phyloP scores from a whole-genome alignment of 495 filamentous ascomycete species.

The Filosporella fistucella region DNA sequence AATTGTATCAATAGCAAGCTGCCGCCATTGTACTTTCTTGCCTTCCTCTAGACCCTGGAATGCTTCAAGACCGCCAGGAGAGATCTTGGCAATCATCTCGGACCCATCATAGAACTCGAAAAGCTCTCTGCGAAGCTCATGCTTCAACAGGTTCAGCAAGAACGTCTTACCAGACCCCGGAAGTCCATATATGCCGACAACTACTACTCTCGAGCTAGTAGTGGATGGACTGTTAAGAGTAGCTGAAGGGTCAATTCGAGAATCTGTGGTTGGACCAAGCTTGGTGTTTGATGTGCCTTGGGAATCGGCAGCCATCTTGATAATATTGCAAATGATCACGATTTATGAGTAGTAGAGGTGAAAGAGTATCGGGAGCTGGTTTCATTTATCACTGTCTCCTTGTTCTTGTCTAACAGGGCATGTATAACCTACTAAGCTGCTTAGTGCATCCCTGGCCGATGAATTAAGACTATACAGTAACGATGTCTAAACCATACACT shows the following conservation, averaged over 20 bases:
- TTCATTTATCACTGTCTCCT: background rate
- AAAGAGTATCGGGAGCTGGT: background rate
- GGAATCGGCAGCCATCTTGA: constrained; percentile 15
- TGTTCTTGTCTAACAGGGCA: background rate
- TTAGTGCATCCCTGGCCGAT: background rate
- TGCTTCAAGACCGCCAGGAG: constrained; percentile 44
- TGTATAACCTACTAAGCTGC: background rate
- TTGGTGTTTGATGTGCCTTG: constrained; percentile 26
- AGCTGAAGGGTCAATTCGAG: constrained; percentile 16
- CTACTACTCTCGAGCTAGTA: constrained; percentile 16
- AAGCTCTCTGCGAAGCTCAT: constrained; percentile 28
- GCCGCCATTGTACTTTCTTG: constrained; percentile 37
- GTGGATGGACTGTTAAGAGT: constrained; percentile 21
- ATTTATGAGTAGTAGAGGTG: constrained; percentile 1
- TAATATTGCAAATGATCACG: background rate
- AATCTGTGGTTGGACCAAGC: constrained; percentile 18
- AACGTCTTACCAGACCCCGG: constrained; percentile 57
- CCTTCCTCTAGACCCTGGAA: constrained; percentile 42
- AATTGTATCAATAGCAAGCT: constrained; percentile 45
- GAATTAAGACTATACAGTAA: background rate
- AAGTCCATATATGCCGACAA: constrained; percentile 59
- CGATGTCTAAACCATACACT: background rate
- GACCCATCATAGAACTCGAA: constrained; percentile 53
- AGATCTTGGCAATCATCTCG: constrained; percentile 39
- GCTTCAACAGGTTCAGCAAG: constrained; percentile 39